Base-by-base conservation (phyloP, 352 stramenopile species). In the Pythium brachiatum region DNA sequence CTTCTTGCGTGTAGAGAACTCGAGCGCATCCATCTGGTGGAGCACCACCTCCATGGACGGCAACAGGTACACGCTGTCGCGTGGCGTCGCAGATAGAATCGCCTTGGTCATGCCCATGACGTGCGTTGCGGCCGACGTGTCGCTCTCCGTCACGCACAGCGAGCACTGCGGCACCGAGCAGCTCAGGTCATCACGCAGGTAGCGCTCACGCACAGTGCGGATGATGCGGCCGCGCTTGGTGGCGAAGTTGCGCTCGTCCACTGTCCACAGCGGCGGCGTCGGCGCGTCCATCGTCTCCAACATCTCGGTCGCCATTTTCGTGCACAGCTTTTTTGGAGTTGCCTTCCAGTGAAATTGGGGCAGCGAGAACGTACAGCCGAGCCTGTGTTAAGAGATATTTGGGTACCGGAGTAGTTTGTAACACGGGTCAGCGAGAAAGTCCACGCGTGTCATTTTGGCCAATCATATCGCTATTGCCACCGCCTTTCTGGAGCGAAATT, bases 11-110 rank as follows among this genome's bases (percentile, higher is more conserved):
- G 79, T 78, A 0, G 81, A 89, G 48, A 93, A 85, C 67, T 98
- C 89, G 32, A 98, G 72, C 67, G 90, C 68, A 67, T 98, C 90
- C 72, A 97, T 95, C 68, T 98, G 89, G 39, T 84, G 71, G n/a
- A 96, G 63, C 62, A 95, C 79, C 13, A 96, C 83, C 73, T 96
- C 91, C 69, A 94, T 96, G 41, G 94, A 94, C 53, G 90, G 78
- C 32, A 98, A 64, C n/a, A 97, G 57, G 57, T 97, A 94, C 53
- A 75, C 21, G 11, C 66, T 72, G 16, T 84, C 67, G 21, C 76
- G 72, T 20, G 86, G 82, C 41, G 36, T 66, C 1, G 77, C 66
- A 4, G 71, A 85, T 43, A 96, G 62, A 1, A 88, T 71, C 39
- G 84, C 78, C 70, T 91, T 83, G 54, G 71, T 81, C 47, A 48